Evolutionary conservation across 2,329 filamentous ascomycete species (phyloP).

Genomic region (Botrytis pseudocinerea): DNA sequence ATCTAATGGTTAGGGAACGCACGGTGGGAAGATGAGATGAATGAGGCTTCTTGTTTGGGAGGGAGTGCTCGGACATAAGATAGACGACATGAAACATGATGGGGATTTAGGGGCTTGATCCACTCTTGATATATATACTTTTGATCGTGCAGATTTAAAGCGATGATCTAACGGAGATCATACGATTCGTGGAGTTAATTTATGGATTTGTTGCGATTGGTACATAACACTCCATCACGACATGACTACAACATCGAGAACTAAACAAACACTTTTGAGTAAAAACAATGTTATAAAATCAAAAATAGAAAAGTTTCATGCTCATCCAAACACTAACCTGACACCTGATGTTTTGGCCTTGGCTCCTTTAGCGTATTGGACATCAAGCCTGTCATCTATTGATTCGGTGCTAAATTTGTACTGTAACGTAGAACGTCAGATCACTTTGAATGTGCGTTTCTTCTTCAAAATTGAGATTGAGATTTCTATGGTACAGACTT

Average conservation of each 20-base stretch:
- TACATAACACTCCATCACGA: not conserved
- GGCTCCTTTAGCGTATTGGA: not conserved
- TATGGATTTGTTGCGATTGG: not conserved
- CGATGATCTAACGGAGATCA: not conserved
- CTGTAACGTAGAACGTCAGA: not conserved
- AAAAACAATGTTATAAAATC: not conserved
- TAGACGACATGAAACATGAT: not conserved
- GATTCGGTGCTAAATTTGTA: not conserved
- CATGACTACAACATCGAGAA: not conserved
- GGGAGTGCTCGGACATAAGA: not conserved
- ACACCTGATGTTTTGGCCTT: not conserved
- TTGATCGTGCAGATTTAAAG: not conserved
- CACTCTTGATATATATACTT: not conserved
- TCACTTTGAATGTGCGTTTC: not conserved
- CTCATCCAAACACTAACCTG: not conserved
- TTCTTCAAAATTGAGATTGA: not conserved
- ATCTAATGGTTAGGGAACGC: not conserved
- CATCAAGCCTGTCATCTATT: not conserved
- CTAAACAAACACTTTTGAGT: not conserved
- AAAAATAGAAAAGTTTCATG: not conserved
- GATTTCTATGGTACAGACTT: not conserved
- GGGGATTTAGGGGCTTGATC: not conserved
- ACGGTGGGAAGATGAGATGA: not conserved
- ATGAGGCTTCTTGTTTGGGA: not conserved
- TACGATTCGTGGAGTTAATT: not conserved